A percentile compares a stretch with the other conserved stretches of the same genome.
These are phyloP conservation scores for Trichoderma arundinaceum DNA, from an alignment of 2,329 filamentous ascomycete species.

Conservation along the genomic window DNA sequence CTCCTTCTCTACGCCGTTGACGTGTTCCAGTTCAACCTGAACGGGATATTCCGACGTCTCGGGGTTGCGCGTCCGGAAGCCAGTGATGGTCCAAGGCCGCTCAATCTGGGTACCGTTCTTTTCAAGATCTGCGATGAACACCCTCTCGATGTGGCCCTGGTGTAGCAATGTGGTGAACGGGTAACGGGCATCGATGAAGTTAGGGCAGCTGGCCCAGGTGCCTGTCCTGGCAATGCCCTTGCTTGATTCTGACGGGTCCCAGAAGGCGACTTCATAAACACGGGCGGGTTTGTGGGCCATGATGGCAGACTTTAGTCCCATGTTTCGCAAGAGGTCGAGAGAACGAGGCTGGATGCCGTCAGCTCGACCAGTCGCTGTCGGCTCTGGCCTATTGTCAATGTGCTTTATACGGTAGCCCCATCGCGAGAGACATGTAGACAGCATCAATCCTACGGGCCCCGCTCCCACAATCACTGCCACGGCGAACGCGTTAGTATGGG, in stretches of 20 bases:
- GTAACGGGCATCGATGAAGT: conserved; percentile 76
- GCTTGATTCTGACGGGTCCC: conserved; percentile 65
- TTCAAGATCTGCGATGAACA: conserved; percentile 69
- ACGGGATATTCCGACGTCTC: conserved; percentile 73
- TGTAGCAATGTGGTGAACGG: conserved; percentile 74
- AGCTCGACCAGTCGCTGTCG: conserved; percentile 82
- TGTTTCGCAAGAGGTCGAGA: conserved; percentile 83
- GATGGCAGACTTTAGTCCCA: conserved; percentile 85
- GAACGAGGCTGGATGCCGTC: conserved; percentile 93
- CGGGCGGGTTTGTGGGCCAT: conserved; percentile 88
- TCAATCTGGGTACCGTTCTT: conserved; percentile 66
- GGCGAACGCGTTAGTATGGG: background rate
- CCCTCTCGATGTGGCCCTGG: conserved; percentile 73
- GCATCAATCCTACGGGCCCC: conserved; percentile 84
- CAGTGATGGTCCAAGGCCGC: conserved; percentile 68
- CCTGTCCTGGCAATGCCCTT: conserved; percentile 68
- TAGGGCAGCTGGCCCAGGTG: conserved; percentile 86
- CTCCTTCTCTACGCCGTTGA: conserved; percentile 73
- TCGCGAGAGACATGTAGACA: conserved; percentile 84
- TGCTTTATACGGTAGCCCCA: conserved; percentile 97
- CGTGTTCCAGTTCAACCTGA: conserved; percentile 75
- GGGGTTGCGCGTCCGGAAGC: conserved; percentile 64
- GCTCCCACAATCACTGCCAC: conserved; percentile 81
- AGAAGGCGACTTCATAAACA: conserved; percentile 79
- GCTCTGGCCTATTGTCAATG: conserved; percentile 87